phyloP scores from a whole-genome alignment of 2,329 filamentous ascomycete species.

The Byssothecium circinans region DNA sequence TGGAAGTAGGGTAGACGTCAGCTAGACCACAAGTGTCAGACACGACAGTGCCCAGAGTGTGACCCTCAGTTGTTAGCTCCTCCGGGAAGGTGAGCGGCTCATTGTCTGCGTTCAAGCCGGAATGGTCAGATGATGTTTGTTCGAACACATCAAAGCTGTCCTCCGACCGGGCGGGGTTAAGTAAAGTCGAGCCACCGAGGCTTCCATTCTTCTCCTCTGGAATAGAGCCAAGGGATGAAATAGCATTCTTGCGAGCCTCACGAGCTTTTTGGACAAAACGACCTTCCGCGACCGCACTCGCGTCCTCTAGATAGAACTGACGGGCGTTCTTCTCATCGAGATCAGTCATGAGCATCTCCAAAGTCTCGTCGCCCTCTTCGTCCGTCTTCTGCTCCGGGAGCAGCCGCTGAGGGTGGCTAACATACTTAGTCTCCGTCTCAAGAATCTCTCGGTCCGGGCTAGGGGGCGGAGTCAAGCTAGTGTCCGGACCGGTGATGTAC shows the following conservation, averaged over 20 bases:
- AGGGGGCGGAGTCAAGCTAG: constrained; percentile 75
- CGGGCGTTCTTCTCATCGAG: constrained; percentile 66
- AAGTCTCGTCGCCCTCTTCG: constrained; percentile 70
- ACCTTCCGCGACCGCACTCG: constrained; percentile 86
- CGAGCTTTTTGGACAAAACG: constrained; percentile 70
- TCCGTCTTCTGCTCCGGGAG: constrained; percentile 45
- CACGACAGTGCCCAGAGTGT: constrained; percentile 88
- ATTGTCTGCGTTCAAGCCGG: constrained; percentile 59
- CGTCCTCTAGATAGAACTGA: constrained; percentile 74
- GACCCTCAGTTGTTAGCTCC: constrained; percentile 86
- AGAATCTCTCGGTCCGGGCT: constrained; percentile 63
- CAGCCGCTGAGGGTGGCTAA: constrained; percentile 62
- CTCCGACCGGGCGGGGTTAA: constrained; percentile 51
- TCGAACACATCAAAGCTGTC: constrained; percentile 79
- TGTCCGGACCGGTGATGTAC: constrained; percentile 88
- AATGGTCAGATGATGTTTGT: constrained; percentile 67
- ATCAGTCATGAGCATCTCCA: constrained; percentile 70
- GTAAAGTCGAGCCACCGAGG: constrained; percentile 37
- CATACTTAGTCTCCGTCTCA: constrained; percentile 61
- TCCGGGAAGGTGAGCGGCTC: constrained; percentile 64
- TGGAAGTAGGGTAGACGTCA: constrained; percentile 80
- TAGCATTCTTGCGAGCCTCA: constrained; percentile 62
- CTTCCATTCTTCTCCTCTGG: constrained; percentile 51
- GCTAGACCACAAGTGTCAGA: constrained; percentile 87
- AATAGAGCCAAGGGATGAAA: constrained; percentile 62